phyloP scores from a whole-genome alignment of 768 basidiomycete species.

The Kwoniella newhampshirensis region DNA sequence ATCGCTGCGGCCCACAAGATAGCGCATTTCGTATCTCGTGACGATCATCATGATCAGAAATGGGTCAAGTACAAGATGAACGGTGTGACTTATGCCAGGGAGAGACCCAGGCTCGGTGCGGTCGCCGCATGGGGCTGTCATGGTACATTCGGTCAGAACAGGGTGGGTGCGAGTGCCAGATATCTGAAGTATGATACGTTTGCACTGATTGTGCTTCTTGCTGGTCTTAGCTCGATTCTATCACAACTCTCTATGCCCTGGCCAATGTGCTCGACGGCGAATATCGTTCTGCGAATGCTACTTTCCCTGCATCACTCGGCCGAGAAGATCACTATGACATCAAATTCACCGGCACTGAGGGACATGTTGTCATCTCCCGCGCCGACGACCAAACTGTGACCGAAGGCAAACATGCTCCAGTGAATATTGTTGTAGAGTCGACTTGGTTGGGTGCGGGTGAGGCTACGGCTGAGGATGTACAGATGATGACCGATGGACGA shows the following conservation, averaged over 20 bases:
- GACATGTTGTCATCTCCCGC: conserved; percentile 23
- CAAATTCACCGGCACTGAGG: conserved; percentile 19
- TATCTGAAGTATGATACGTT: too few relatives aligned
- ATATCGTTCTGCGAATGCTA: conserved; percentile 24
- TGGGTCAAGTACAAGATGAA: neutral
- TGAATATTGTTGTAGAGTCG: conserved; percentile 31
- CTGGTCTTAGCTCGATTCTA: neutral
- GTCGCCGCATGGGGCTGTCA: neutral
- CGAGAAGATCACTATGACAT: conserved; percentile 5
- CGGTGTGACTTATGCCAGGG: neutral
- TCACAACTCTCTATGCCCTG: conserved; percentile 7
- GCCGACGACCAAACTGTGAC: conserved; percentile 3
- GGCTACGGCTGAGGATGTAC: conserved; percentile 10
- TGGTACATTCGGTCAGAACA: neutral
- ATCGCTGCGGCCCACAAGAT: conserved; percentile 2
- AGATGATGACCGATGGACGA: conserved; percentile 10
- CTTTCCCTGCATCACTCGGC: conserved; percentile 19
- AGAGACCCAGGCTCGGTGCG: neutral
- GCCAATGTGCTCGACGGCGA: conserved; percentile 4
- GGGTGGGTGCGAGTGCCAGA: too few relatives aligned
- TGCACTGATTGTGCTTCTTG: neutral
- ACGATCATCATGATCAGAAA: neutral
- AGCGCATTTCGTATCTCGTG: neutral
- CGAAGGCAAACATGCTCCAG: neutral
- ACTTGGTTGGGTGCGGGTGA: conserved; percentile 13